Conservation (phyloP, 139 green algal genomes). For the Chlorella sp. region DNA sequence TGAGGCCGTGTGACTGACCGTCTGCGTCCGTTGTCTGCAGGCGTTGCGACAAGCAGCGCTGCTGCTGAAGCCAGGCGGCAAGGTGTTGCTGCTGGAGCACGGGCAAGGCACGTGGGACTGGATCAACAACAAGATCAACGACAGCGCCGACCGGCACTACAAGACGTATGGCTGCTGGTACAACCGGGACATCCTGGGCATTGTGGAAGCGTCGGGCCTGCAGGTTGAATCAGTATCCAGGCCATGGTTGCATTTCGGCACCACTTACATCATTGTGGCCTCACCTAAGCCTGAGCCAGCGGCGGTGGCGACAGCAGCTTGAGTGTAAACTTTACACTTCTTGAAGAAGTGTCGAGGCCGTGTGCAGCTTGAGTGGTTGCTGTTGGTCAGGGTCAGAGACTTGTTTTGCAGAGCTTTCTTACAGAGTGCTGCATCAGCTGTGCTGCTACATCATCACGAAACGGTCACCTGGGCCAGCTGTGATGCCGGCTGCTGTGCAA, state of each 20-base stretch:
- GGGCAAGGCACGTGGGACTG: constrained; percentile 21
- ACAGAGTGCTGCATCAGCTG: too few species aligned
- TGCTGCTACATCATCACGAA: too few species aligned
- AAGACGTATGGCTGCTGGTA: constrained; percentile 72
- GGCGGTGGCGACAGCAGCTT: too few species aligned
- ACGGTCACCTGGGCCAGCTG: too few species aligned
- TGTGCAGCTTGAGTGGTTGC: too few species aligned
- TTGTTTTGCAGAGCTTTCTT: too few species aligned
- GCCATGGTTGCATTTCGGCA: constrained; percentile 68
- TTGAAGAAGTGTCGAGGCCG: too few species aligned
- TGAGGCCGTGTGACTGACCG: not conserved
- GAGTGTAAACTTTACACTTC: too few species aligned
- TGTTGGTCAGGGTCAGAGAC: too few species aligned
- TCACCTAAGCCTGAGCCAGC: too few species aligned
- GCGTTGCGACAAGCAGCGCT: constrained; percentile 26
- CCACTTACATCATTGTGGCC: constrained; percentile 54
- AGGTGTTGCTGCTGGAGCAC: constrained; percentile 33
- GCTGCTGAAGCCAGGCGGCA: constrained; percentile 24
- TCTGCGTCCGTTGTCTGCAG: constrained; percentile 2
- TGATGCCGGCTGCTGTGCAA: too few species aligned
- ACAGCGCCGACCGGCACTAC: constrained; percentile 31
- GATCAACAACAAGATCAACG: constrained; percentile 27
- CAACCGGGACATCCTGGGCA: constrained; percentile 64
- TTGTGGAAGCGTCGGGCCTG: constrained; percentile 37
- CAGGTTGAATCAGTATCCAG: constrained; percentile 10